Base-by-base conservation (phyloP, 306 rosid genomes). In the Dryas drummondii region DNA sequence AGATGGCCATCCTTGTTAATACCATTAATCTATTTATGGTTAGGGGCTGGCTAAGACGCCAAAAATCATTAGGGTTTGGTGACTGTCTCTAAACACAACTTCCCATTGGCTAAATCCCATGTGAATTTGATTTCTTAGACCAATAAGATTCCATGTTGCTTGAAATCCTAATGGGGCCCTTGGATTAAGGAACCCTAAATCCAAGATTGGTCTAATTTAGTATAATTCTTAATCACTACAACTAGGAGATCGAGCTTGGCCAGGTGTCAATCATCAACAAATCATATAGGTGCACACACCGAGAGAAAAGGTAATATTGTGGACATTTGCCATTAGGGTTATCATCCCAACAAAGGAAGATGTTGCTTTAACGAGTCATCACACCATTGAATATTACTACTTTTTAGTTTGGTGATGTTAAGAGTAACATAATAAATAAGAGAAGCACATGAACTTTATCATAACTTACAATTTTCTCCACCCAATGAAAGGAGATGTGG, bases 231-330 rank as follows among this genome's bases (percentile, higher is more conserved):
- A 49, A 73, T 71, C 78, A 70, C 70, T 60, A 44, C 41, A 51
- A 53, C 56, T 40, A 62, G 51, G 61, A 69, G 60, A 22, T 22
- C 22, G 22, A 62, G 50, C 26, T 68, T 51, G 60, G 88, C 82
- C 96, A 90, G 87, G 90, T 90, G 96, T 88, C 96, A 85, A 90
- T 90, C 73, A 86, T 86, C 88, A 85, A 82, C 70, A 76, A 77
- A 85, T 89, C 77, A 89, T 88, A 74, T 4, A 40, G 17, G 22
- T 47, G 45, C 88, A 73, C 44, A 73, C 51, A 63, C 89, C 88
- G 70, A 87, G 74, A 48, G 14, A 68, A 75, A 78, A 77, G 68
- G 55, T 6, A 49, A 73, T 66, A 71, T 74, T 17, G 56, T 68
- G 57, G 32, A 42, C 67, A 50, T 52, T 71, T 70, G 40, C 14